Percentiles rank a stretch among this genome's conserved stretches.
Evolutionary conservation across 345 rosid species (phyloP).

Genomic region (Clausena lansium): DNA sequence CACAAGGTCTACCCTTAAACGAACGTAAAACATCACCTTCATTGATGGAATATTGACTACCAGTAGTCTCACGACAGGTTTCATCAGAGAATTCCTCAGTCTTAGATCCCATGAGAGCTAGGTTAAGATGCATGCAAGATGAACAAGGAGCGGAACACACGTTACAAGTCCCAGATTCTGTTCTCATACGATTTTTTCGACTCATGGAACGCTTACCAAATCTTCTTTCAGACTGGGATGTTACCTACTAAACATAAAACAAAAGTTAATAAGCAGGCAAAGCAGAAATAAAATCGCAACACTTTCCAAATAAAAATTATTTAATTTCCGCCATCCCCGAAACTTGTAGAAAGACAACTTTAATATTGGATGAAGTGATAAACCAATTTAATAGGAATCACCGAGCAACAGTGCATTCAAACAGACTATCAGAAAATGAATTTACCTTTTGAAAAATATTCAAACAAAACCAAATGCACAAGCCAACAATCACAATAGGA

Average conservation of each 20-base stretch:
- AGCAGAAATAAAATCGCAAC: neutral
- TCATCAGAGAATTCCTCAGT: constrained; percentile 65
- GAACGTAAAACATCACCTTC: constrained; percentile 43
- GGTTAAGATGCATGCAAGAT: constrained; percentile 69
- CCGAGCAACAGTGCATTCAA: neutral
- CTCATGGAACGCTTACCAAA: constrained; percentile 40
- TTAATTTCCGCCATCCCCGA: neutral
- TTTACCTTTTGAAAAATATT: neutral
- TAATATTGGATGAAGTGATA: neutral
- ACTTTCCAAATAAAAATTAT: neutral
- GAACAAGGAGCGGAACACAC: constrained; percentile 83
- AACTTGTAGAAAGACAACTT: neutral
- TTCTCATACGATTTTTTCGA: constrained; percentile 38
- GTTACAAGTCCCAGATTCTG: constrained; percentile 80
- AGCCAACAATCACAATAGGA: neutral
- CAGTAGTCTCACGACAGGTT: constrained; percentile 45
- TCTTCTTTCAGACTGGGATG: constrained; percentile 35
- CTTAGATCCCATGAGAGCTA: constrained; percentile 51
- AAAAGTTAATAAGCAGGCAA: constrained; percentile 7
- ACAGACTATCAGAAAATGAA: neutral
- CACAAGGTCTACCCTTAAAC: constrained; percentile 23
- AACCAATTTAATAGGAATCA: neutral
- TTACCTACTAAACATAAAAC: constrained; percentile 30
- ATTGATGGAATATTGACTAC: constrained; percentile 56
- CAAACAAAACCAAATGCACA: neutral